Evolutionary conservation across 305 asterid genomes (phyloP).

Genomic region (Nicotiana rustica): DNA sequence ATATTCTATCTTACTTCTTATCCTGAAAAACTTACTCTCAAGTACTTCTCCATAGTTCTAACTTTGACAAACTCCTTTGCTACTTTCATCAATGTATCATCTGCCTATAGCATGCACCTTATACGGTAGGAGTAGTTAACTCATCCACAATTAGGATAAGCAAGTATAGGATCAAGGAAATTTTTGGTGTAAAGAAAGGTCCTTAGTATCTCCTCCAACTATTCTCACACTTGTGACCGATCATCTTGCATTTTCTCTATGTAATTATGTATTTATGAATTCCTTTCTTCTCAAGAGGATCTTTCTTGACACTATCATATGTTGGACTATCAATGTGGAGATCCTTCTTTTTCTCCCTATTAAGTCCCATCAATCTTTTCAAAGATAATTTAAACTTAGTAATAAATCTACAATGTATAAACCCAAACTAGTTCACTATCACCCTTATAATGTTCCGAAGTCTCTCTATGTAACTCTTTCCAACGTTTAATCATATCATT

Average conservation of each 20-base stretch:
- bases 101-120: background rate
- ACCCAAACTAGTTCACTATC: background rate
- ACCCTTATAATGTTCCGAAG: background rate
- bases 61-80: background rate
- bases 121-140: background rate
- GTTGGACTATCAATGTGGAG: slow-evolving; percentile 1
- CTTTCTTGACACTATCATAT: background rate
- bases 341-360: slow-evolving; percentile 4
- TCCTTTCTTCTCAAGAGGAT: background rate
- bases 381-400: background rate
- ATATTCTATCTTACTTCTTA: background rate
- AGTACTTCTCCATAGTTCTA: slow-evolving; percentile 11
- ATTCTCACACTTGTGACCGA: background rate
- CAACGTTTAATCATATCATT: background rate
- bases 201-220: background rate
- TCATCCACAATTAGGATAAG: background rate
- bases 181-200: background rate
- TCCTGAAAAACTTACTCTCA: background rate
- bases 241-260: background rate
- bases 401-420: slow-evolving; percentile 11
- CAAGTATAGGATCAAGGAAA: background rate
- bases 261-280: background rate
- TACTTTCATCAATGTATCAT: slow-evolving; percentile 5
- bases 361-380: background rate
- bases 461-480: slow-evolving; percentile 3